These are phyloP conservation scores for Hypoxylon sp. DNA, from an alignment of 2,329 filamentous ascomycete genomes.

Conservation along the genomic window DNA sequence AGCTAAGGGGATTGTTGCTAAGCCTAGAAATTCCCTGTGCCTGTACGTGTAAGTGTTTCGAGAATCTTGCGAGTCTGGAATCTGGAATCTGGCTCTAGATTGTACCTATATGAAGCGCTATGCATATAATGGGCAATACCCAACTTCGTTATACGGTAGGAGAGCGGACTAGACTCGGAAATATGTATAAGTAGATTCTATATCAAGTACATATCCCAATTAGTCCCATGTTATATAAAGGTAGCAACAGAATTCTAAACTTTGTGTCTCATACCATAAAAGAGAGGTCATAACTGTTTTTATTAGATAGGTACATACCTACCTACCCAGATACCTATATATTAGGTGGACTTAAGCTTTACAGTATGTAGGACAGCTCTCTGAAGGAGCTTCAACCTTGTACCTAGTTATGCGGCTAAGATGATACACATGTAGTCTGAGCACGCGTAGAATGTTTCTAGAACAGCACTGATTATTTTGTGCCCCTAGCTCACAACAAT, in stretches of 20 bases:
- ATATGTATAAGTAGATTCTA: no score
- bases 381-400: not conserved
- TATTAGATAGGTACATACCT: no score
- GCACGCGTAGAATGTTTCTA: conserved; percentile 9
- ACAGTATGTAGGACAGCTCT: not conserved
- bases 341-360: not conserved
- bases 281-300: not conserved
- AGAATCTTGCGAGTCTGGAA: no score
- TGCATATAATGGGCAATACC: not conserved
- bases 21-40: no score
- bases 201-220: no score
- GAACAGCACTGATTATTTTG: conserved; percentile 10
- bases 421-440: conserved; percentile 6
- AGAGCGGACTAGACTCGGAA: no score
- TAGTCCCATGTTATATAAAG: no score
- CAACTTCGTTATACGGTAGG: no score
- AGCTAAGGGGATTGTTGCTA: not conserved
- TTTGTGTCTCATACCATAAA: not conserved
- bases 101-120: not conserved
- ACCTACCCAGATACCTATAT: not conserved
- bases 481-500: conserved; percentile 2
- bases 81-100: not conserved
- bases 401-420: conserved; percentile 1
- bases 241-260: not conserved
- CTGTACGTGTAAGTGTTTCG: no score